Percentiles rank a stretch among this genome's conserved stretches.
Conservation (phyloP, 2,329 filamentous ascomycete species). For the Exophiala phaeomuriformis region DNA sequence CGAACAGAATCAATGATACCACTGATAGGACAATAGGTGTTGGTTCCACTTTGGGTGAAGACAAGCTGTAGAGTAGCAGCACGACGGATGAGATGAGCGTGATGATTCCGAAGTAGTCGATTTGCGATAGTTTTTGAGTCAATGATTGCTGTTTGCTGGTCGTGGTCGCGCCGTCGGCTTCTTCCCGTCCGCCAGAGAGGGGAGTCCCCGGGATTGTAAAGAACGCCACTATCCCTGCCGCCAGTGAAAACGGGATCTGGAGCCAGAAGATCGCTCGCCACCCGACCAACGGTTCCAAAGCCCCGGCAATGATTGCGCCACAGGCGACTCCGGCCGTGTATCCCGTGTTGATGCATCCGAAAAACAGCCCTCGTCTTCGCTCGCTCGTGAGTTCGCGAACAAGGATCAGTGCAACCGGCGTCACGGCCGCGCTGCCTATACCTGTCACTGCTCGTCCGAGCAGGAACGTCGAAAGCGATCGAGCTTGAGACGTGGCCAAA, state of each 20-base stretch:
- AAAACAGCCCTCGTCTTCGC: constrained; percentile 61
- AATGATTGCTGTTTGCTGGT: constrained; percentile 35
- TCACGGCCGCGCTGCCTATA: constrained; percentile 61
- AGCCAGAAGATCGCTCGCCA: constrained; percentile 70
- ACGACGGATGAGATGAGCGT: constrained; percentile 60
- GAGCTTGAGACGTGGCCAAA: constrained; percentile 56
- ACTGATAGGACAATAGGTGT: constrained; percentile 56
- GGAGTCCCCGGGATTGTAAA: constrained; percentile 52
- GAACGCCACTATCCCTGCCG: constrained; percentile 56
- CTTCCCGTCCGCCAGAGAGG: constrained; percentile 4
- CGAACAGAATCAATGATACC: constrained; percentile 50
- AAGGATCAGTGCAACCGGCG: constrained; percentile 67
- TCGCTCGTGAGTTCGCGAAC: constrained; percentile 65
- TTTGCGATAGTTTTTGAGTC: constrained; percentile 51
- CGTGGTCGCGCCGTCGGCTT: constrained; percentile 29
- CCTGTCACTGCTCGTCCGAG: constrained; percentile 62
- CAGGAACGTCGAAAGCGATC: constrained; percentile 56
- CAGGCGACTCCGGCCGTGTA: constrained; percentile 65
- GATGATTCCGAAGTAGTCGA: constrained; percentile 69
- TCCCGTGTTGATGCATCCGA: constrained; percentile 66
- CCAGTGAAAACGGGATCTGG: constrained; percentile 58
- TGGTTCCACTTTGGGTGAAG: constrained; percentile 54
- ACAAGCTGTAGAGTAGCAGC: constrained; percentile 64
- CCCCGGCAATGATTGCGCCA: constrained; percentile 63
- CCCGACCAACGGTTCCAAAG: constrained; percentile 55